phyloP scores from a whole-genome alignment of 2,329 filamentous ascomycete species.

The Pseudocercospora fuligena region DNA sequence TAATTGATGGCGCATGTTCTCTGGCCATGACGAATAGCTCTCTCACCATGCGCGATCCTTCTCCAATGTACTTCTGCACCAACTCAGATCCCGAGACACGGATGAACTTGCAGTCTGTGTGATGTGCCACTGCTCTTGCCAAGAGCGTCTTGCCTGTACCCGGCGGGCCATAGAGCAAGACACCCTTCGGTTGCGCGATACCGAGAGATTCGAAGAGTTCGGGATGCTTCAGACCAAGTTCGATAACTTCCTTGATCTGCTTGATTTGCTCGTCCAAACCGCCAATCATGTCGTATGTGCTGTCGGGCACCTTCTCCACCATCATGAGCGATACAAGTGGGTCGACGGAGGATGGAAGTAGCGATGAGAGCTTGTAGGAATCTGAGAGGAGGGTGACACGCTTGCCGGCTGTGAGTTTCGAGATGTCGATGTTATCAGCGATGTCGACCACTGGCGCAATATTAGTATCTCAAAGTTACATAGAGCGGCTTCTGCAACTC shows the following conservation, averaged over 20 bases:
- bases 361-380: conserved; percentile 98
- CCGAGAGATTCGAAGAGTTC: conserved; percentile 99
- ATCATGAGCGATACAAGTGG: conserved; percentile 99
- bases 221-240: conserved; percentile 96
- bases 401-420: conserved; percentile 96
- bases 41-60: conserved; percentile 96
- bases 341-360: conserved; percentile 96
- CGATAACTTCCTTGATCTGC: conserved; percentile 99
- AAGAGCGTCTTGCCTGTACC: conserved; percentile 97
- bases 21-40: conserved; percentile 99
- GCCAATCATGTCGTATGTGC: conserved; percentile 99
- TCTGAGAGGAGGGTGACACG: conserved; percentile 95
- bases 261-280: conserved; percentile 99
- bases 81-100: conserved; percentile 93
- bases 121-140: conserved; percentile 93
- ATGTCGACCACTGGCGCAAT: conserved; percentile 81
- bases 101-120: conserved; percentile 99
- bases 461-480: conserved; percentile 2
- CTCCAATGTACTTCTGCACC: conserved; percentile 99
- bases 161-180: conserved; percentile 92
- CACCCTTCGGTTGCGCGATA: conserved; percentile 97
- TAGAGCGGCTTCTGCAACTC: conserved; percentile 41
- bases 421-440: conserved; percentile 88
- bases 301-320: conserved; percentile 99
- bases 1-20: conserved; percentile 97